phyloP scores from a whole-genome alignment of 2,329 filamentous ascomycete species.

The Lachnellula arida region DNA sequence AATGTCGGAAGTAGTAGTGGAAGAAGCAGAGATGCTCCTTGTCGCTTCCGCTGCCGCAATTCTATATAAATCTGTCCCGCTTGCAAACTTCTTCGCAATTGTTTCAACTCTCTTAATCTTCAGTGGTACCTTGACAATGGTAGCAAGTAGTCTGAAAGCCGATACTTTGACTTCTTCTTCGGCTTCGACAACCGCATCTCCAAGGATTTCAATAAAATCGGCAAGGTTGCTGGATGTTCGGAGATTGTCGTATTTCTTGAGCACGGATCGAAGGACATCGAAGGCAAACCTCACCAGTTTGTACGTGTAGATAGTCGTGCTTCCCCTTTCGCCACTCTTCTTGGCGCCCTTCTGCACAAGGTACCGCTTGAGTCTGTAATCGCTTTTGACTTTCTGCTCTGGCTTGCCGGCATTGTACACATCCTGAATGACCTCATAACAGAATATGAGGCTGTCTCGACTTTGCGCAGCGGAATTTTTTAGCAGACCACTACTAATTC shows the following conservation, averaged over 20 bases:
- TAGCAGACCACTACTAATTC: constrained; percentile 77
- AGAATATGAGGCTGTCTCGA: constrained; percentile 84
- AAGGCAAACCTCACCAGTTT: constrained; percentile 86
- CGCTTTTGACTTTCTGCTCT: constrained; percentile 48
- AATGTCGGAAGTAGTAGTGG: constrained; percentile 75
- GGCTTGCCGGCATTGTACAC: constrained; percentile 64
- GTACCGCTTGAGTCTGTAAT: constrained; percentile 65
- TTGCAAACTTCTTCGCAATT: no score
- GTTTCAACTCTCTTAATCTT: constrained; percentile 53
- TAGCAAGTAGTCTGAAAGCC: constrained; percentile 76
- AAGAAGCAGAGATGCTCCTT: constrained; percentile 70
- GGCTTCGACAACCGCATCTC: constrained; percentile 75
- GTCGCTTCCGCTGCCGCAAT: constrained; percentile 84
- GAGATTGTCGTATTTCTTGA: constrained; percentile 79
- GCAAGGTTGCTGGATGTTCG: constrained; percentile 74
- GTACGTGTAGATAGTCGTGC: constrained; percentile 73
- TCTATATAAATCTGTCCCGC: constrained; percentile 52
- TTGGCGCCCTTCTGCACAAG: constrained; percentile 76
- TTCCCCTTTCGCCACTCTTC: constrained; percentile 65
- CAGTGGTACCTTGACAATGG: constrained; percentile 80
- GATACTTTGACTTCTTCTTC: constrained; percentile 93
- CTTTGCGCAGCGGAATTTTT: constrained; percentile 75
- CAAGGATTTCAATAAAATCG: constrained; percentile 84
- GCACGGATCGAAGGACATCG: constrained; percentile 77
- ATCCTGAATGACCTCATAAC: constrained; percentile 88